A percentile compares a stretch with the other conserved stretches of the same genome.
Evolutionary conservation across 441 rosid species (phyloP).

Genomic region (Gossypium gossypioides): DNA sequence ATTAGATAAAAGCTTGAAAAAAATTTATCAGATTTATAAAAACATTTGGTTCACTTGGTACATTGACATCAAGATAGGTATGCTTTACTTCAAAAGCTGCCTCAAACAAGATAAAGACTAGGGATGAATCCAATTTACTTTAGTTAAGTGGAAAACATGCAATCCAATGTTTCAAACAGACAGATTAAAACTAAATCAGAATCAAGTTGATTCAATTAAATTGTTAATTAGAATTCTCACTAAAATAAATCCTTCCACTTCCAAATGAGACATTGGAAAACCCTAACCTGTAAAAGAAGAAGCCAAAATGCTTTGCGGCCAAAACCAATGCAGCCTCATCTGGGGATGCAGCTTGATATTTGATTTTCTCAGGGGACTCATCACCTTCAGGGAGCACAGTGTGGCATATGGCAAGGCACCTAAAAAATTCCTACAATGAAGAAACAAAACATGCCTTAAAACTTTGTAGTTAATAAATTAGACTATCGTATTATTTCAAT

Average conservation of each 20-base stretch:
- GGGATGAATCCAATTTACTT: background rate
- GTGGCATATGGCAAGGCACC: constrained; percentile 94
- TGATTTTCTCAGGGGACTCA: constrained; percentile 84
- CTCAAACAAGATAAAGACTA: background rate
- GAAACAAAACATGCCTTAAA: constrained; percentile 9
- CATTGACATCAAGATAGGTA: background rate
- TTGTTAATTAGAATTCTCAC: background rate
- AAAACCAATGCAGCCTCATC: constrained; percentile 97
- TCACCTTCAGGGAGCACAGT: constrained; percentile 99
- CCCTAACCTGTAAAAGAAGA: constrained; percentile 80
- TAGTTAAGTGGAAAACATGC: background rate
- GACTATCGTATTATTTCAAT: background rate
- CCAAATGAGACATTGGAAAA: background rate
- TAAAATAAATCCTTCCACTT: background rate
- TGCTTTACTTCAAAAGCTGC: background rate
- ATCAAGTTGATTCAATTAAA: constrained; percentile 3
- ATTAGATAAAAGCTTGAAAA: background rate
- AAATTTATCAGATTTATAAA: background rate
- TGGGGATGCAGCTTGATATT: constrained; percentile 99
- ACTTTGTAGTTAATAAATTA: background rate
- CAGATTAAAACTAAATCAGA: background rate
- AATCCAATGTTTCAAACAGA: background rate
- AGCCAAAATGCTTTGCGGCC: constrained; percentile 98
- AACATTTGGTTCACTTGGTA: background rate
- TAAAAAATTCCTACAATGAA: constrained; percentile 66